Evolutionary conservation across 1,284 basidiomycete species (phyloP), one percentile per base, ranked within the genome.

Genomic region (Mycena sp.): DNA sequence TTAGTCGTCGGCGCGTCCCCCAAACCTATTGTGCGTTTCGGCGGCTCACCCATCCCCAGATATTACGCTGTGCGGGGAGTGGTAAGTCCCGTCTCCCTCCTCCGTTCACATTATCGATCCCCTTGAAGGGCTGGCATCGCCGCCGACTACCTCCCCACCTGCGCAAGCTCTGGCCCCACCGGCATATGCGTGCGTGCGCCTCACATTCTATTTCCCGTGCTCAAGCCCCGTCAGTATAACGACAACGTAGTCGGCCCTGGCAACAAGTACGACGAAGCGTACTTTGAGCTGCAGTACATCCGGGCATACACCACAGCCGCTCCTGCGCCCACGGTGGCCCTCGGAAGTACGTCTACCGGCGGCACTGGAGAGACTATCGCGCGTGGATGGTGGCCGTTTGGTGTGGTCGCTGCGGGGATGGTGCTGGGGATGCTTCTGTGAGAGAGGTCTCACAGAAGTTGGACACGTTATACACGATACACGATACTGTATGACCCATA

Each of bases 1-100:
- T 70, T 86, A n/a, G 76, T 85, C 4, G 71, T 87, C 30, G 78
- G 83, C 65, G 81, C 82, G 64, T 82, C 68, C 23, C 7, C 23
- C 19, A 29, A 19, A 12, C 28, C 23, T 30, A n/a, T n/a, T n/a
- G n/a, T n/a, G n/a, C n/a, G n/a, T 23, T 16, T n/a, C 21, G 54
- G 14, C 23, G 30, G 28, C 30, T 58, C 9, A 46, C 29, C n/a
- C 5, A 46, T 35, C 26, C 25, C 21, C 37, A 67, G 65, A 67
- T 53, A 67, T 67, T 12, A 68, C 63, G 3, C 71, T 80, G 16
- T 80, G 78, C 43, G 76, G 85, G 14, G 71, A 73, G 51, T 85
- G 82, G 82, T 80, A n/a, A 25, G 55, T 35, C 10, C 17, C 3
- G 5, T 2, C 11, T 52, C 6, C 19, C 37, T 9, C 6, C 14